Base-by-base conservation (phyloP, 2,329 filamentous ascomycete species). In the Colletotrichum tanaceti region DNA sequence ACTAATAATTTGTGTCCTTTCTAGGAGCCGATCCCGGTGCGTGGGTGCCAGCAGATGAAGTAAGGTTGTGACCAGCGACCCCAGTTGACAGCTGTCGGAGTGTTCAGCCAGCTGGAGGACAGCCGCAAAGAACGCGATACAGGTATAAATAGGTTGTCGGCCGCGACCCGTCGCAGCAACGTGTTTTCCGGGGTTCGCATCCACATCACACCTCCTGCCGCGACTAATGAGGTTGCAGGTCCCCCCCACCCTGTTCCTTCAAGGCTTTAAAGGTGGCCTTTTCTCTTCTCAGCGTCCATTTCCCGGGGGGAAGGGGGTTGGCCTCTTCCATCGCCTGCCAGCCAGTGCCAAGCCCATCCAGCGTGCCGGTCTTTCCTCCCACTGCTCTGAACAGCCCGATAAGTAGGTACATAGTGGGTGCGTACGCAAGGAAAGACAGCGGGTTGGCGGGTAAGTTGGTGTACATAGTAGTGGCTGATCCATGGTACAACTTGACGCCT, bases 261-360 rank as follows among this genome's bases (percentile, higher is more conserved):
- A 47, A 38, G 38, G n/a, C 20, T 22, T 22, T 65, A 60, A 24
- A 68, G 61, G 65, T 68, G 65, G 61, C 65, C 65, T 68, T 59
- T 68, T 68, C 65, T 60, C 54, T 68, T 68, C 49, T 41, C 32
- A 54, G 24, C n/a, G 46, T 64, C 20, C 60, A 65, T 7, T 32
- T 32, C 28, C 28, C n/a, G 24, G 24, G 24, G 24, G 7, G 28
- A 53, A 41, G 60, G 47, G 28, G 55, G 47, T 44, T 41, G 52
- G n/a, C n/a, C 22, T 32, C 32, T 39, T 39, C 32, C 13, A 44
- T 57, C 49, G 38, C 16, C 38, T 52, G 46, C 16, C 38, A 60
- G 46, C 50, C 47, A 58, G 44, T 41, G 61, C 61, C 65, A 69
- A 69, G 66, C 44, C 50, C 50, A 28, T 57, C 43, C 14, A 43